Percentiles rank a stretch among this genome's conserved stretches.
Conservation (phyloP, 1,139 yeast species). For the Saccharomyces hybrid region DNA sequence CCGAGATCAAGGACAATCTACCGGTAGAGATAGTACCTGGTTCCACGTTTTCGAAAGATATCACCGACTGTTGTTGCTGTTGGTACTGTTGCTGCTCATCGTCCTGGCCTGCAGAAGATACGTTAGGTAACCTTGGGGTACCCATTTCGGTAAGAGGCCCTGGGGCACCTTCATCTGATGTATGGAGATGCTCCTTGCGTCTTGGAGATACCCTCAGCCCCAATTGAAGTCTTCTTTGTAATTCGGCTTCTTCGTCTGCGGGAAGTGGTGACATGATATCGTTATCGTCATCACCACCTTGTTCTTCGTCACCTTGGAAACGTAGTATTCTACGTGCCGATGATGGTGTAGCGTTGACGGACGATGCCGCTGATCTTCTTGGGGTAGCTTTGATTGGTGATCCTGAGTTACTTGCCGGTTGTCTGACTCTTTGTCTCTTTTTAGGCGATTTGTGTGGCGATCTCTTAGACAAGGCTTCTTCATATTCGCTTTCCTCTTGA, state of each 20-base stretch:
- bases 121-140: conserved; percentile 18
- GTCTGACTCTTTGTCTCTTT: conserved; percentile 25
- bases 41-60: conserved; percentile 26
- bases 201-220: conserved; percentile 28
- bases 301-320: conserved; percentile 15
- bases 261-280: conserved; percentile 20
- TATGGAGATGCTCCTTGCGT: conserved; percentile 16
- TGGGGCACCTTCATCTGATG: conserved; percentile 11
- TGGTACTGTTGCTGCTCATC: conserved; percentile 11
- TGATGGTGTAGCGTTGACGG: conserved; percentile 7
- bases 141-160: conserved; percentile 26
- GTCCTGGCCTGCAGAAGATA: conserved; percentile 29
- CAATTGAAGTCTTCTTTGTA: conserved; percentile 23
- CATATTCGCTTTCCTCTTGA: conserved; percentile 22
- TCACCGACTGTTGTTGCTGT: conserved; percentile 17
- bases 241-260: conserved; percentile 24
- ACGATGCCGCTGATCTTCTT: conserved; percentile 6
- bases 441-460: conserved; percentile 32
- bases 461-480: conserved; percentile 14
- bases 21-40: conserved; percentile 41
- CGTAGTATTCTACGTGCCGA: conserved; percentile 15
- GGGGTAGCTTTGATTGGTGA: conserved; percentile 22
- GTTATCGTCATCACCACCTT: conserved; percentile 15
- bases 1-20: conserved; percentile 41
- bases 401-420: conserved; percentile 9